These are phyloP conservation scores for Fusarium continuum DNA, from an alignment of 2,329 filamentous ascomycete genomes.

Conservation along the genomic window DNA sequence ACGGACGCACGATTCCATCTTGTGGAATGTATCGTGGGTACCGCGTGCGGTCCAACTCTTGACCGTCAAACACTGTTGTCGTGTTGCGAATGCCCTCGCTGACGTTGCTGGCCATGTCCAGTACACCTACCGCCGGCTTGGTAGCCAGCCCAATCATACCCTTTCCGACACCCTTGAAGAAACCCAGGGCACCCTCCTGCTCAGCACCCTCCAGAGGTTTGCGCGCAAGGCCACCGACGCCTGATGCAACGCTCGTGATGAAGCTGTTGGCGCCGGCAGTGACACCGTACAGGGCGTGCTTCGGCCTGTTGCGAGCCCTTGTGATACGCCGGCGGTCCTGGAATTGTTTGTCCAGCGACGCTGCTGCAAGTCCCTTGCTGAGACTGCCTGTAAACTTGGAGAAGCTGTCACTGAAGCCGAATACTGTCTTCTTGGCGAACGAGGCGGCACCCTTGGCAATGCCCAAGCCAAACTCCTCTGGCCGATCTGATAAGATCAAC, in stretches of 20 bases:
- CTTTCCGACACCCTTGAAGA: slow-evolving; percentile 98
- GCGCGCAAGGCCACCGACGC: slow-evolving; percentile 89
- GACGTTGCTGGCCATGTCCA: slow-evolving; percentile 96
- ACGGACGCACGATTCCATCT: slow-evolving; percentile 93
- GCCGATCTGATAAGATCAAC: slow-evolving; percentile 93
- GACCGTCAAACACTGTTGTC: slow-evolving; percentile 95
- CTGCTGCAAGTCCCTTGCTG: slow-evolving; percentile 93
- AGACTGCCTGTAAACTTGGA: slow-evolving; percentile 98
- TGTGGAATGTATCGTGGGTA: slow-evolving; percentile 89
- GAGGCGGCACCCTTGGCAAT: slow-evolving; percentile 97
- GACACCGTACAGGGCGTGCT: slow-evolving; percentile 96
- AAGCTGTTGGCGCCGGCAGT: slow-evolving; percentile 96
- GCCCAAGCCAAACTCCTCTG: slow-evolving; percentile 92
- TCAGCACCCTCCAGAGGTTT: slow-evolving; percentile 96
- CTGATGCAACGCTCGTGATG: slow-evolving; percentile 89
- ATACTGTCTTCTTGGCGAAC: slow-evolving; percentile 98
- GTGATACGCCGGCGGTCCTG: slow-evolving; percentile 96
- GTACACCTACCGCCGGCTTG: slow-evolving; percentile 95
- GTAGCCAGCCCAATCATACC: slow-evolving; percentile 93
- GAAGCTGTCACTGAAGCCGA: slow-evolving; percentile 96
- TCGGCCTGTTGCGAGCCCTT: slow-evolving; percentile 89
- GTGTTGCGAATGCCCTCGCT: slow-evolving; percentile 98
- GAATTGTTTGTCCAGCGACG: slow-evolving; percentile 97
- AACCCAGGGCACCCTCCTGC: slow-evolving; percentile 91
- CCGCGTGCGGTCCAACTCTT: slow-evolving; percentile 94